Conservation (phyloP, 1,139 yeast genomes). For the Pichia sp. region DNA sequence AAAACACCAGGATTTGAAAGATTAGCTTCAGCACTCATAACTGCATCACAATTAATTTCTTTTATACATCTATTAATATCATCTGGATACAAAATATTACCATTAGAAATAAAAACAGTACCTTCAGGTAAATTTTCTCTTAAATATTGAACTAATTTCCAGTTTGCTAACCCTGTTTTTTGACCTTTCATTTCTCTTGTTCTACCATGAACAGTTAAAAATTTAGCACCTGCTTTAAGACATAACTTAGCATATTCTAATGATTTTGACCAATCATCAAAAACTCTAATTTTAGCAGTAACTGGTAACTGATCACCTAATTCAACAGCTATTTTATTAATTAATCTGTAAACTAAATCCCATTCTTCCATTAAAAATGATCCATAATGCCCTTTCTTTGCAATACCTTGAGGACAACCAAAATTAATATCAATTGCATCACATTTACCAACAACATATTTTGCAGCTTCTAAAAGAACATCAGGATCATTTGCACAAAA, state of each 20-base stretch:
- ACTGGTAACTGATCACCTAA: conserved; percentile 64
- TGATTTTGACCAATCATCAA: conserved; percentile 78
- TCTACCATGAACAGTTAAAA: conserved; percentile 90
- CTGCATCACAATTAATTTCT: conserved; percentile 72
- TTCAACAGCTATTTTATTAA: conserved; percentile 65
- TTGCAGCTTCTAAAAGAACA: conserved; percentile 72
- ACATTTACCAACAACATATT: conserved; percentile 70
- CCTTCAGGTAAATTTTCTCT: conserved; percentile 75
- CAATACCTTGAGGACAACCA: conserved; percentile 98
- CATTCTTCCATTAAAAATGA: conserved; percentile 97
- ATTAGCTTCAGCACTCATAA: conserved; percentile 97
- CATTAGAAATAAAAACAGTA: conserved; percentile 90
- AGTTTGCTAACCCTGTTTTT: conserved; percentile 89
- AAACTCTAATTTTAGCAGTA: conserved; percentile 92
- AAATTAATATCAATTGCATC: conserved; percentile 94
- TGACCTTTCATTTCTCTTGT: conserved; percentile 98
- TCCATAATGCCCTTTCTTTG: conserved; percentile 90
- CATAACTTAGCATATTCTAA: conserved; percentile 86
- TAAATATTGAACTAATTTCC: conserved; percentile 71
- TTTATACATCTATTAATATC: conserved; percentile 66
- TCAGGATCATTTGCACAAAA: conserved; percentile 96
- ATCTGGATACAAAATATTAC: conserved; percentile 79
- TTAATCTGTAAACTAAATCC: conserved; percentile 70
- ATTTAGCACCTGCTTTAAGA: conserved; percentile 92
- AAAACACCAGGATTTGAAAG: conserved; percentile 91